These are phyloP conservation scores for Hyphodiscus sp. DNA, from an alignment of 2,329 filamentous ascomycete species.

Conservation along the genomic window DNA sequence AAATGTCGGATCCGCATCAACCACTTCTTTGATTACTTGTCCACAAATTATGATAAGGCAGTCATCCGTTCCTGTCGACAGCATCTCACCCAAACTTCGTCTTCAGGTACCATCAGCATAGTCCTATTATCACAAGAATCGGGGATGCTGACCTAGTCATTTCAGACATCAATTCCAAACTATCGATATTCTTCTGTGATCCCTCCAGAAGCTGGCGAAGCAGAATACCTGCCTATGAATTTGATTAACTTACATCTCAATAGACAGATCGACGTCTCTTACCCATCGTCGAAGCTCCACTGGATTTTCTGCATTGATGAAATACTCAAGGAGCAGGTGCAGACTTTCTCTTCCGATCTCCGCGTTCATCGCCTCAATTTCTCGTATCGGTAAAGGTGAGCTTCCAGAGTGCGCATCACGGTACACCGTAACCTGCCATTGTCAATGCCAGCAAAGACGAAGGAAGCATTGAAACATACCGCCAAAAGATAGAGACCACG, in stretches of 20 bases:
- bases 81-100: constrained; percentile 15
- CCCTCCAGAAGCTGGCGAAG: constrained; percentile 21
- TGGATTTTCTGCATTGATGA: constrained; percentile 12
- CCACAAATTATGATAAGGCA: constrained; percentile 23
- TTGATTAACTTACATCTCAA: not conserved
- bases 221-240: constrained; percentile 22
- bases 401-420: not conserved
- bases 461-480: constrained; percentile 13
- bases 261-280: not conserved
- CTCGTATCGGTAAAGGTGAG: not conserved
- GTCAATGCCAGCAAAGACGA: not conserved
- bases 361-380: constrained; percentile 9
- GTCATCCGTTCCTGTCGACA: constrained; percentile 22
- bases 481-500: constrained; percentile 23
- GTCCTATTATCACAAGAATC: not conserved
- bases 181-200: constrained; percentile 10
- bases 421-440: constrained; percentile 14
- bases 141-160: constrained; percentile 15
- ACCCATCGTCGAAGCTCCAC: constrained; percentile 25
- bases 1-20: constrained; percentile 4
- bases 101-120: constrained; percentile 9
- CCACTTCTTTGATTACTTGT: constrained; percentile 17
- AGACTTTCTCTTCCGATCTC: constrained; percentile 18
- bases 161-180: constrained; percentile 17
- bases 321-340: constrained; percentile 14